Percentiles rank a stretch among this genome's conserved stretches.
phyloP scores from a whole-genome alignment of 2,329 filamentous ascomycete genomes.

The Rhinocladiella mackenziei region DNA sequence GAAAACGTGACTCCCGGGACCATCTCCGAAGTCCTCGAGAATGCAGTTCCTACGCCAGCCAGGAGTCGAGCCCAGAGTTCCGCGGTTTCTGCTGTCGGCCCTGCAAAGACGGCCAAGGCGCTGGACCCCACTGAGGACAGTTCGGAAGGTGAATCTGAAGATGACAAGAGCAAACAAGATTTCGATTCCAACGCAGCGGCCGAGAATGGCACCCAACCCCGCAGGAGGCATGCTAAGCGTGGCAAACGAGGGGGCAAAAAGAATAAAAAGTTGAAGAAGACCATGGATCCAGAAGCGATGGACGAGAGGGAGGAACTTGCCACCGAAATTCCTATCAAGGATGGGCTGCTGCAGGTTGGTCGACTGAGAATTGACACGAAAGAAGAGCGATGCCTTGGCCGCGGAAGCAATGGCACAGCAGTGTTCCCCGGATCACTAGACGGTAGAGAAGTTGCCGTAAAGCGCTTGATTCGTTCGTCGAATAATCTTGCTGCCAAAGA shows the following conservation, averaged over 20 bases:
- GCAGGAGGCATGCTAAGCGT: conserved; percentile 29
- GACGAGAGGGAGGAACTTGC: conserved; percentile 24
- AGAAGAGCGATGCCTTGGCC: conserved; percentile 55
- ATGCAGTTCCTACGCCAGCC: conserved; percentile 16
- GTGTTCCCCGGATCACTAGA: conserved; percentile 95
- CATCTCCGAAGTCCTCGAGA: conserved; percentile 16
- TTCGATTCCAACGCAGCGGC: conserved; percentile 12
- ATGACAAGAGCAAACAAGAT: conserved; percentile 24
- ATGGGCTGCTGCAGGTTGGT: conserved; percentile 60
- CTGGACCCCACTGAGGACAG: conserved; percentile 17
- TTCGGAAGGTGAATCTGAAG: conserved; percentile 27
- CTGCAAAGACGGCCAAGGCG: conserved; percentile 15
- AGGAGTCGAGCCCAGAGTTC: conserved; percentile 25
- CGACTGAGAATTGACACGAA: conserved; percentile 56
- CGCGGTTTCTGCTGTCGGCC: conserved; percentile 10
- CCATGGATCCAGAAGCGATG: conserved; percentile 29
- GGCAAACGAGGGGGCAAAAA: conserved; percentile 32
- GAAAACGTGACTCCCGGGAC: conserved; percentile 5
- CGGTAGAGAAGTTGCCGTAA: conserved; percentile 87
- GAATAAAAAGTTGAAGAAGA: conserved; percentile 34
- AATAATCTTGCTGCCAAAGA: conserved; percentile 94
- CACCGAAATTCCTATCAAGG: conserved; percentile 51
- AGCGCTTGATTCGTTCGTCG: conserved; percentile 93
- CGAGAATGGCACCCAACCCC: conserved; percentile 23
- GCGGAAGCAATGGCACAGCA: conserved; percentile 93